A percentile compares a stretch with the other conserved stretches of the same genome.
Evolutionary conservation across 805 yeast species (phyloP).

Genomic region (Metschnikowia anglica): DNA sequence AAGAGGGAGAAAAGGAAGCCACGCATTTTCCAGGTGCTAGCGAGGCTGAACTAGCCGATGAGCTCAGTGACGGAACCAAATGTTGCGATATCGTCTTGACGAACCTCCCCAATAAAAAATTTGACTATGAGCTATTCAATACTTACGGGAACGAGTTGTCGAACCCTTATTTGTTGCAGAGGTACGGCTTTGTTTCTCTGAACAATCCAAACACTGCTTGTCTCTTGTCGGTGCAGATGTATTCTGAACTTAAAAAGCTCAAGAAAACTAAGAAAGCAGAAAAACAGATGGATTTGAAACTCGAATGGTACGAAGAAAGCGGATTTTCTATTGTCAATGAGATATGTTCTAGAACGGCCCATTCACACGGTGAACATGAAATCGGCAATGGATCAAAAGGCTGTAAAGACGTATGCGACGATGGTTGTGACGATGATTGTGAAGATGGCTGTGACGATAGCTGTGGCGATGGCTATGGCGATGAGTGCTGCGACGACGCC

Average conservation of each 20-base stretch:
- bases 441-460: neutral
- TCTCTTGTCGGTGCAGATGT: slow-evolving; percentile 53
- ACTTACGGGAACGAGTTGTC: slow-evolving; percentile 73
- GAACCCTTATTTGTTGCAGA: slow-evolving; percentile 63
- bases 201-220: slow-evolving; percentile 50
- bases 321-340: slow-evolving; percentile 43
- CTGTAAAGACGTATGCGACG: too few relatives aligned
- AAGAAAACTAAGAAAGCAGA: slow-evolving; percentile 26
- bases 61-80: slow-evolving; percentile 37
- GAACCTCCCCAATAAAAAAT: slow-evolving; percentile 41
- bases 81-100: slow-evolving; percentile 71
- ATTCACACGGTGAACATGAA: neutral
- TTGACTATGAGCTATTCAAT: slow-evolving; percentile 64
- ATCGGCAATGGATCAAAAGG: slow-evolving; percentile 2
- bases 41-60: slow-evolving; percentile 35
- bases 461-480: slow-evolving; percentile 19
- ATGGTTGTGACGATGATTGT: slow-evolving; percentile 17
- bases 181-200: slow-evolving; percentile 75
- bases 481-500: slow-evolving; percentile 6
- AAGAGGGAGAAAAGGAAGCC: slow-evolving; percentile 15
- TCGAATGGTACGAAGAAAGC: slow-evolving; percentile 50
- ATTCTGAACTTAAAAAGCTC: slow-evolving; percentile 29
- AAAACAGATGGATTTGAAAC: slow-evolving; percentile 35
- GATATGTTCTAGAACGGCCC: slow-evolving; percentile 5
- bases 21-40: slow-evolving; percentile 8